These are phyloP conservation scores for Suillus clintonianus DNA, from an alignment of 768 basidiomycete species.

Conservation along the genomic window DNA sequence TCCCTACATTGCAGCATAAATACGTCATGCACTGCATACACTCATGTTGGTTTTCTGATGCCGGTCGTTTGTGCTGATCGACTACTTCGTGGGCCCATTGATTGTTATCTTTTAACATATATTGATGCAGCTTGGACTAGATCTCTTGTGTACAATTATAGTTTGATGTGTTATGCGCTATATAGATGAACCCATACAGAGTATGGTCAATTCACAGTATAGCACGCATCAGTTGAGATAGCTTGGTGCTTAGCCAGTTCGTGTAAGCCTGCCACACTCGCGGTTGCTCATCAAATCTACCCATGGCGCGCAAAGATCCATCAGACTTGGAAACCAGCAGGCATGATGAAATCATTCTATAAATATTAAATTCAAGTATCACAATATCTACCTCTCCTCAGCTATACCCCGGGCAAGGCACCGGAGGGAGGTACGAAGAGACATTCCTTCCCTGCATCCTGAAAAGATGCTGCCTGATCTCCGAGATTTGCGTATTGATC, in stretches of 20 bases:
- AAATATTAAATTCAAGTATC: background rate
- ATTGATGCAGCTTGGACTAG: background rate
- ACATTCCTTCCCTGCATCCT: constrained; percentile 6
- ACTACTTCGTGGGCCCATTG: background rate
- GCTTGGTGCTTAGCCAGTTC: background rate
- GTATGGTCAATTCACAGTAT: background rate
- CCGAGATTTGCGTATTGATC: constrained; percentile 1
- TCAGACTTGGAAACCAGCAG: background rate
- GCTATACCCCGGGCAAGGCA: constrained; percentile 9
- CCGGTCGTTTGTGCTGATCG: background rate
- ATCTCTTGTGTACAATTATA: background rate
- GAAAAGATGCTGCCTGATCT: constrained; percentile 9
- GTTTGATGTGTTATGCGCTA: background rate
- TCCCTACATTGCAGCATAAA: background rate
- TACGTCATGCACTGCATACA: background rate
- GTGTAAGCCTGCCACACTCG: background rate
- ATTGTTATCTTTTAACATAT: background rate
- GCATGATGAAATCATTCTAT: background rate
- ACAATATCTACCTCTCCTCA: background rate
- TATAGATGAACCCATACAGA: background rate
- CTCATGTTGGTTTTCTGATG: background rate
- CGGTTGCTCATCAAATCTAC: background rate
- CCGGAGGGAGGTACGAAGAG: constrained; percentile 7
- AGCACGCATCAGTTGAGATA: background rate
- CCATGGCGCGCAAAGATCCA: background rate